Evolutionary conservation across 2,329 filamentous ascomycete genomes (phyloP), one percentile per base, ranked within the genome.

Genomic region (Corniculantispora saksenae): DNA sequence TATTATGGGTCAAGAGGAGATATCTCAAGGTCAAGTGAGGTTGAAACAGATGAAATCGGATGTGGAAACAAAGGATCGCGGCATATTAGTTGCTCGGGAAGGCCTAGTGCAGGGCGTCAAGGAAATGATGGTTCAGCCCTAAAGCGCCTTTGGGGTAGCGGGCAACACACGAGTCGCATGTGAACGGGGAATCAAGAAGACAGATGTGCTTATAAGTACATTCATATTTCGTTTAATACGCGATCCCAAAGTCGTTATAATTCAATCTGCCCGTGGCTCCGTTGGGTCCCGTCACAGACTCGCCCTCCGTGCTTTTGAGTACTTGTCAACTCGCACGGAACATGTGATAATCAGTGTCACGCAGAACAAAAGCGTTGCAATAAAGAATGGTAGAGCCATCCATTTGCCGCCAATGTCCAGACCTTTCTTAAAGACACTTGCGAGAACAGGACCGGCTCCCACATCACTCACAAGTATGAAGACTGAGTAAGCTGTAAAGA

Each of bases 1-100:
- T 56, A 95, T 98, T 70, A 83, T 98, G 1, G 94, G 94, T 51
- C 92, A 97, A 72, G 93, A 97, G 61, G 94, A 98, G 79, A 81
- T 97, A 51, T 89, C 89, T 66, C 84, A 86, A 27, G 93, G 93
- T 60, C 90, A 97, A 77, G 90, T 96, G 69, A 92, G 91, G 79
- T 85, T 97, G 75, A 98, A 98, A 87, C 88, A 81, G 84, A 78
- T 83, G 76, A 81, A 93, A 53, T 82, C 95, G 62, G 84, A 86
- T 3, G 23, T 17, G 1, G 89, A 95, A 48, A 92, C 97, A 76
- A 97, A 97, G 82, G 91, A 97, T 47, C 48, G 60, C 65, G 94
- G 94, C 59, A 84, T 94, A 48, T 79, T 93, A 65, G 86, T 97
- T 21, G 81, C 89, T 60, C 82, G 90, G 68, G 78, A 77, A 32